These are phyloP conservation scores for Camellia lanceoleosa DNA, from an alignment of 148 eudicot species.

Conservation along the genomic window DNA sequence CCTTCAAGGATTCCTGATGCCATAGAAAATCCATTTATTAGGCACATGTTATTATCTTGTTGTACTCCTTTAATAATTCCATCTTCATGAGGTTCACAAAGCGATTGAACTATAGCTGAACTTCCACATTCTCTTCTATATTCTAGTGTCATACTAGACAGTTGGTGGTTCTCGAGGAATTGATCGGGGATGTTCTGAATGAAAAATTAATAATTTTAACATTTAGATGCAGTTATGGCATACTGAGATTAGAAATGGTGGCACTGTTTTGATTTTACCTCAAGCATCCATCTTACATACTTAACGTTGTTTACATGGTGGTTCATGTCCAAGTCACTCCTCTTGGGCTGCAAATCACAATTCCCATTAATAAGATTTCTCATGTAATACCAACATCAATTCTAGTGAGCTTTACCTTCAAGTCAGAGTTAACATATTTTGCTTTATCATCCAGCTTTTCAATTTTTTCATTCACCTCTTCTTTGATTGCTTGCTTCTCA, in stretches of 20 bases:
- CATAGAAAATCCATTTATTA: slow-evolving; percentile 35
- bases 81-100: slow-evolving; percentile 45
- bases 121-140: slow-evolving; percentile 77
- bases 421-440: slow-evolving; percentile 28
- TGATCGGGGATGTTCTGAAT: slow-evolving; percentile 43
- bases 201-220: neutral
- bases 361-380: neutral
- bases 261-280: slow-evolving; percentile 40
- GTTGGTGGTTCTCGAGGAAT: slow-evolving; percentile 47
- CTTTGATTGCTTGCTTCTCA: slow-evolving; percentile 45
- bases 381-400: neutral
- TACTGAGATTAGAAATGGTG: neutral
- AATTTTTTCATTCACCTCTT: slow-evolving; percentile 40
- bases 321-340: slow-evolving; percentile 83
- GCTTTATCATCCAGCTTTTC: slow-evolving; percentile 45
- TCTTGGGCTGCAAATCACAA: slow-evolving; percentile 51
- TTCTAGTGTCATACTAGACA: slow-evolving; percentile 46
- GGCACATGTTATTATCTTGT: slow-evolving; percentile 27
- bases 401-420: slow-evolving; percentile 30
- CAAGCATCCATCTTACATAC: slow-evolving; percentile 76
- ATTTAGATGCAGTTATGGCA: neutral
- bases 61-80: slow-evolving; percentile 28
- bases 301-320: slow-evolving; percentile 79
- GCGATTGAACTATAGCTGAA: slow-evolving; percentile 56
- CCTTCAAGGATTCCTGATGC: slow-evolving; percentile 22